A percentile compares a stretch with the other conserved stretches of the same genome.
Conservation (phyloP, 371 early-diverging fungal species). For the Mortierella sp. region DNA sequence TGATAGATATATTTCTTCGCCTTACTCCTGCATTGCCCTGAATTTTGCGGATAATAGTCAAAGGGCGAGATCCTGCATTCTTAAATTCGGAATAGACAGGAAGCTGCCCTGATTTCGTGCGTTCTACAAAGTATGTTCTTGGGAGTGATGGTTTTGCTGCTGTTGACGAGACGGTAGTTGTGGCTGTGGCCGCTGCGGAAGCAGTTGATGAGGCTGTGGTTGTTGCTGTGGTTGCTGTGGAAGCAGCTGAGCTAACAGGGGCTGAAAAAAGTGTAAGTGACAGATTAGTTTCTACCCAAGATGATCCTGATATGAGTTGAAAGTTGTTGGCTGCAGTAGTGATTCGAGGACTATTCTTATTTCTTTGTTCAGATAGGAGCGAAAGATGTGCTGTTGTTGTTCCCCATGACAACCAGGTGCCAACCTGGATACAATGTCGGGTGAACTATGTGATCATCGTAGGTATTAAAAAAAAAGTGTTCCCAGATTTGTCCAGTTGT, state of each 20-base stretch:
- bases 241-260: background rate
- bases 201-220: background rate
- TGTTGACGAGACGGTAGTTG: background rate
- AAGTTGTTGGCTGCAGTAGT: no score
- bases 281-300: background rate
- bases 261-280: background rate
- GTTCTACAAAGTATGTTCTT: slow-evolving; percentile 52
- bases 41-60: slow-evolving; percentile 50
- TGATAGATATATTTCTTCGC: background rate
- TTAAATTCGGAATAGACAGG: slow-evolving; percentile 53
- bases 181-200: slow-evolving; percentile 3
- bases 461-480: background rate
- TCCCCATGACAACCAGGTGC: slow-evolving; percentile 17
- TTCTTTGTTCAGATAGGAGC: slow-evolving; percentile 24
- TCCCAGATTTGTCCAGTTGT: background rate
- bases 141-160: slow-evolving; percentile 33
- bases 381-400: slow-evolving; percentile 23
- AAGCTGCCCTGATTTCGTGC: slow-evolving; percentile 52
- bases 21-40: slow-evolving; percentile 51
- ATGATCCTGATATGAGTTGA: background rate
- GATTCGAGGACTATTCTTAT: no score
- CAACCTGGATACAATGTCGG: slow-evolving; percentile 15
- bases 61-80: slow-evolving; percentile 38
- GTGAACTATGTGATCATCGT: slow-evolving; percentile 8
- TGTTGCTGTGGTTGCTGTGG: slow-evolving; percentile 7